Evolutionary conservation across 2,329 filamentous ascomycete genomes (phyloP), one percentile per base, ranked within the genome.

Genomic region (Epichloe gansuensis): DNA sequence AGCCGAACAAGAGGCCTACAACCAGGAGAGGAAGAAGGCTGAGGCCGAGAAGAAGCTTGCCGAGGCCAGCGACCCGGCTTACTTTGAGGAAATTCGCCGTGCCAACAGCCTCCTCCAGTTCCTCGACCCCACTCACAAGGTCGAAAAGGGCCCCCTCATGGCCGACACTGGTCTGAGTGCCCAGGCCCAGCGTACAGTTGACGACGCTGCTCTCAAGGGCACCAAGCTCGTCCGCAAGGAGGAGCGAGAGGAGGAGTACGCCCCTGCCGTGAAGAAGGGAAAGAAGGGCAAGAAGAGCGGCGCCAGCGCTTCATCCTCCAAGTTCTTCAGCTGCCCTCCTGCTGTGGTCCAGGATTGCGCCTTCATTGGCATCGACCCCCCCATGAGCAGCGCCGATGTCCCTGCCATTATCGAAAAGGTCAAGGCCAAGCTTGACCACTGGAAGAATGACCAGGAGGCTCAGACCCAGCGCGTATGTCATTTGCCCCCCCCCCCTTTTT

Each of bases 321-420:
- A 75, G 66, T 67, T 66, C 57, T 95, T 89, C 80, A 95, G 84
- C 73, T 82, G 93, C 66, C 91, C 87, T 60, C 85, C 93, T 49
- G 88, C 89, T 54, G 84, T 97, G 59, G 89, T 98, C 47, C 89
- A 96, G 70, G 87, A 95, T 69, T 86, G 95, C 59, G 75, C 81
- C 59, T 85, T 86, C 69, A 78, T 97, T 66, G 84, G 84, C 61
- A 81, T 97, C 59, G 85, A 95, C 54, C 87, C 91, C 91, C 93
- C 93, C 35, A 89, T 91, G 78, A 87, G 82, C 69, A 81, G 89
- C 63, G 77, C 82, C 51, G 91, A 95, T 62, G 83, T 97, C 13
- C 82, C 90, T 27, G 74, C 75, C 54, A 81, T 86, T 13, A 74
- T 88, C 46, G 89, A 96, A 75, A 91, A 95, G 76, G 80, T 97